phyloP scores from a whole-genome alignment of 1,284 basidiomycete species.

The Tremellales sp. region DNA sequence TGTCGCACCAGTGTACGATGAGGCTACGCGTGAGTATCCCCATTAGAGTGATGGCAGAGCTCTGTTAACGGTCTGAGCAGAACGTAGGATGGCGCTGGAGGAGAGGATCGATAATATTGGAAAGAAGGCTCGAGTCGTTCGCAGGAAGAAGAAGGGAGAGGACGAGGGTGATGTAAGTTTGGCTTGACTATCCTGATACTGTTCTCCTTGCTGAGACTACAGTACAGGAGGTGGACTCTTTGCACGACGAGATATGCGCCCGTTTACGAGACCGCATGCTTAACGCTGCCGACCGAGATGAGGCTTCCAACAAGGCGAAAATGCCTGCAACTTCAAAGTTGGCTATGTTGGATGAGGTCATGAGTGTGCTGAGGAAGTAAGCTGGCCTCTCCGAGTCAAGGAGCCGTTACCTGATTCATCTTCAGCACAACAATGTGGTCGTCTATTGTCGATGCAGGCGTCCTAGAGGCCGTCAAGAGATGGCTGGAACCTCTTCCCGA shows the following conservation, averaged over 20 bases:
- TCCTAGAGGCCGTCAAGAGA: slow-evolving; percentile 80
- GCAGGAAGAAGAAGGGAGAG: slow-evolving; percentile 63
- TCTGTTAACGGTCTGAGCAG: slow-evolving; percentile 7
- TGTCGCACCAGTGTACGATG: slow-evolving; percentile 22
- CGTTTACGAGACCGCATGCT: slow-evolving; percentile 81
- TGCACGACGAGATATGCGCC: slow-evolving; percentile 88
- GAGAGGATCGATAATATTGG: slow-evolving; percentile 69
- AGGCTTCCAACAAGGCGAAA: slow-evolving; percentile 73
- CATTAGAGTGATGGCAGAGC: background rate
- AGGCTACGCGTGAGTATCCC: slow-evolving; percentile 21
- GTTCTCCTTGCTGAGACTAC: background rate
- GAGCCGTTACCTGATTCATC: background rate
- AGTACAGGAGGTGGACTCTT: slow-evolving; percentile 63
- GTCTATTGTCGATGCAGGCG: slow-evolving; percentile 90
- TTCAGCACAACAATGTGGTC: slow-evolving; percentile 66
- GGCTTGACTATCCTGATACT: background rate
- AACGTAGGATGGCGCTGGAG: slow-evolving; percentile 27
- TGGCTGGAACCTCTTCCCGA: slow-evolving; percentile 97
- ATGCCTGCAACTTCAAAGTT: slow-evolving; percentile 85
- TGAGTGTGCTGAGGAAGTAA: slow-evolving; percentile 91
- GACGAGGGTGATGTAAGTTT: slow-evolving; percentile 56
- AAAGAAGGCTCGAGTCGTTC: slow-evolving; percentile 66
- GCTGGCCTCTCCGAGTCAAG: slow-evolving; percentile 37
- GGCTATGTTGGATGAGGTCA: slow-evolving; percentile 76
- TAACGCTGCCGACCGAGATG: slow-evolving; percentile 78